phyloP scores from a whole-genome alignment of 768 basidiomycete genomes.

The Hypholoma sublateritium region DNA sequence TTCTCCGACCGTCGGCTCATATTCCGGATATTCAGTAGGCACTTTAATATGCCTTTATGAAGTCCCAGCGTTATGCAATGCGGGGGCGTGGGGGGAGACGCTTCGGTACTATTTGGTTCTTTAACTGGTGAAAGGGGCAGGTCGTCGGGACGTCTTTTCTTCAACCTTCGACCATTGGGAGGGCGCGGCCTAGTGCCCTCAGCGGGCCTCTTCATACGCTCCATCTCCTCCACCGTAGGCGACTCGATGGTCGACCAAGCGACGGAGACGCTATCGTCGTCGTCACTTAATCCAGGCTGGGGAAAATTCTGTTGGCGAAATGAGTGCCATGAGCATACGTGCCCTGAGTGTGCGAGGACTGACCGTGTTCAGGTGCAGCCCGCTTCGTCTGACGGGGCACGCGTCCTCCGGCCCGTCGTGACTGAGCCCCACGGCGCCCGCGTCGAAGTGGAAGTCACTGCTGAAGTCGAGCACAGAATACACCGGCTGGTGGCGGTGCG shows the following conservation, averaged over 20 bases:
- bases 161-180: neutral
- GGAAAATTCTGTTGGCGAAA: neutral
- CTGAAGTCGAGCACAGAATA: conserved; percentile 27
- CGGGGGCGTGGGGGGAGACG: neutral
- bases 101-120: too few relatives aligned
- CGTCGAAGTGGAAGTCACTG: conserved; percentile 8
- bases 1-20: neutral
- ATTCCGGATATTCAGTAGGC: neutral
- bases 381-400: neutral
- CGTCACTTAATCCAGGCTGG: neutral
- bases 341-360: neutral
- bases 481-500: conserved; percentile 25
- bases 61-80: neutral
- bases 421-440: neutral
- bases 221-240: conserved; percentile 1
- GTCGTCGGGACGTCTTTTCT: neutral
- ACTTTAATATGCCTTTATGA: neutral
- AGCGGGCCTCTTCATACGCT: neutral
- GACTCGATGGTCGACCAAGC: conserved; percentile 9
- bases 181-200: neutral
- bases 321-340: neutral
- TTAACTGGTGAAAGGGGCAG: neutral
- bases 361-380: neutral
- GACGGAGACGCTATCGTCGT: neutral
- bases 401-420: neutral